phyloP scores from a whole-genome alignment of 331 rosid species.

The Quercus tomentella region DNA sequence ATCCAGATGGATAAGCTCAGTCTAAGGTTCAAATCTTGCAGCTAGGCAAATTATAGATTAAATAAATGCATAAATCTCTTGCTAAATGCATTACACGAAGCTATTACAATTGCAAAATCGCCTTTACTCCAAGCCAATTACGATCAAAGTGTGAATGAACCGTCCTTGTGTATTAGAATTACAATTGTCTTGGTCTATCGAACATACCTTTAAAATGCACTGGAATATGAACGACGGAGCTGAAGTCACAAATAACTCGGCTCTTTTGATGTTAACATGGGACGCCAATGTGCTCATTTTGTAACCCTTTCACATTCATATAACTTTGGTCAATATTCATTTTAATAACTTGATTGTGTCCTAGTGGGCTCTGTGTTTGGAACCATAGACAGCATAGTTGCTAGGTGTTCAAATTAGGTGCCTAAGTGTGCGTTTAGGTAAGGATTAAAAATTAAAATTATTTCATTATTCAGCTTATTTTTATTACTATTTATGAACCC shows the following conservation, averaged over 20 bases:
- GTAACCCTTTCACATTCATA: too few relatives aligned
- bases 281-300: too few relatives aligned
- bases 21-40: background rate
- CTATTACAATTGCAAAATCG: background rate
- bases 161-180: background rate
- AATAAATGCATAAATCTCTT: background rate
- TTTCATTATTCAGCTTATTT: too few relatives aligned
- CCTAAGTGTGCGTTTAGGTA: background rate
- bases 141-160: background rate
- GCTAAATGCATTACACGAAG: background rate
- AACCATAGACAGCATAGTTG: background rate
- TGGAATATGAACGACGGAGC: too few relatives aligned
- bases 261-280: too few relatives aligned
- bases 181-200: background rate
- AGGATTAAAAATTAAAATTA: too few relatives aligned
- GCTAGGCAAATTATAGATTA: background rate
- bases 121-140: background rate
- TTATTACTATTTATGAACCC: too few relatives aligned
- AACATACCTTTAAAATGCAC: background rate
- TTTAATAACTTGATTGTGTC: background rate
- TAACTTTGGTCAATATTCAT: background rate
- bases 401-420: background rate
- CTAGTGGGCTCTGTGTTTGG: background rate
- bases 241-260: too few relatives aligned
- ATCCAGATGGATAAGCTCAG: background rate